Percentiles rank a stretch among this genome's conserved stretches.
Evolutionary conservation across 2,329 filamentous ascomycete species (phyloP).

Genomic region (Diaporthe velutina): DNA sequence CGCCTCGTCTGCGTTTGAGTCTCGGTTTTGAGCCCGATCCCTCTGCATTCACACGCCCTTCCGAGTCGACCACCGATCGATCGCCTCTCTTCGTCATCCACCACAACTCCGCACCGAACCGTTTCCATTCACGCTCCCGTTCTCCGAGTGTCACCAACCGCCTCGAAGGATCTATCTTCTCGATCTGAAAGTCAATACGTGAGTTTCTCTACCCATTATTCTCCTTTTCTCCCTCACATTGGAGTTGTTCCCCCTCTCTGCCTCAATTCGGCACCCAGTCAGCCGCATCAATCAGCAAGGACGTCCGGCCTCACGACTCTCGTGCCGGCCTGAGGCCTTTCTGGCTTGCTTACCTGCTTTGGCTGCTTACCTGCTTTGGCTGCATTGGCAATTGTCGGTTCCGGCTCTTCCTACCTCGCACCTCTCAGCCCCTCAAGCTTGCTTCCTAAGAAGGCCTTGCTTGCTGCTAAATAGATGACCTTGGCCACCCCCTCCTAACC

Average conservation of each 20-base stretch:
- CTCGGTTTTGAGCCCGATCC: not conserved
- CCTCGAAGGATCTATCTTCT: not conserved
- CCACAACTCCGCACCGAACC: slow-evolving; percentile 8
- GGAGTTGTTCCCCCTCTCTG: not conserved
- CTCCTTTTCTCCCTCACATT: no score
- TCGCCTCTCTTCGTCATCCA: slow-evolving; percentile 32
- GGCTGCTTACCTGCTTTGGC: slow-evolving; percentile 8
- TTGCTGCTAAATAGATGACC: not conserved
- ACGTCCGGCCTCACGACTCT: slow-evolving; percentile 7
- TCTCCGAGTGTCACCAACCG: not conserved
- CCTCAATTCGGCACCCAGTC: not conserved
- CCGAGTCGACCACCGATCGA: slow-evolving; percentile 22
- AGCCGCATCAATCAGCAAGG: slow-evolving; percentile 13
- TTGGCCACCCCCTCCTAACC: slow-evolving; percentile 4
- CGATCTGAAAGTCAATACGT: slow-evolving; percentile 32
- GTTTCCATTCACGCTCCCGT: not conserved
- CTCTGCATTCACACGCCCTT: not conserved
- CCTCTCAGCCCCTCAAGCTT: not conserved
- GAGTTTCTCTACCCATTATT: not conserved
- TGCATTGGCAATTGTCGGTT: slow-evolving; percentile 9
- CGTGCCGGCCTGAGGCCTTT: not conserved
- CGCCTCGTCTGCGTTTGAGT: not conserved
- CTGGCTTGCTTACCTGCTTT: not conserved
- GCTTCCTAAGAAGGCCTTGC: slow-evolving; percentile 16
- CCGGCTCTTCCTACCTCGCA: slow-evolving; percentile 3